Base-by-base conservation (phyloP, 2,329 filamentous ascomycete species). In the Aspergillus fructus region DNA sequence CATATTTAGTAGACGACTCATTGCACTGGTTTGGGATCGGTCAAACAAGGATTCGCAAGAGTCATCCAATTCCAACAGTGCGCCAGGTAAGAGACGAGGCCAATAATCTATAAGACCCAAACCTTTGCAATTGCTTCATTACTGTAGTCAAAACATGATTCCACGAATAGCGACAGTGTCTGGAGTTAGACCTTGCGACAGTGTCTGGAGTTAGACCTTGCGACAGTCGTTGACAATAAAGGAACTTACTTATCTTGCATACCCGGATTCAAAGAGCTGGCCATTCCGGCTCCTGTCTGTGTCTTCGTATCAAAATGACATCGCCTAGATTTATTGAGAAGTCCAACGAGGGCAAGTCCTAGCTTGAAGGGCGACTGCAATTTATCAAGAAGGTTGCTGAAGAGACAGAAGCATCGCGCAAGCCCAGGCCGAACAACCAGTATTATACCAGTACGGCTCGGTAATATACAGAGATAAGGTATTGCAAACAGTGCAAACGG, bases 401-500 rank as follows among this genome's bases (percentile, higher is more conserved):
- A 37, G 34, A n/a, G 34, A 37, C 5, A 37, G 34, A 37, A 37
- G 34, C 34, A 37, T 37, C 15, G 12, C 13, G 9, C 27, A 11
- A 9, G 33, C 12, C 15, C 6, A 11, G n/a, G n/a, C 15, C 34
- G 17, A 17, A 40, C 17, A 5, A 27, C 11, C 13, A 24, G 53
- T 55, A 42, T 39, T 13, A 21, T 49, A 21, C 21, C 21, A 21
- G 21, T 21, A 53, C 27, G 50, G 15, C 30, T 45, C 46, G 21
- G 5, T 11, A 24, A 19, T 24, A 23, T 41, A 23, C 12, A 23
- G 42, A 45, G 33, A 50, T 41, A 47, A 30, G 23, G 24, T 12
- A 6, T 12, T 34, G 39, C 55, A 58, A 54, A 58, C 27, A 17
- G 7, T 50, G 46, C 55, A 53, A 53, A 53, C 51, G 30, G 3